Evolutionary conservation across 805 yeast species (phyloP), one percentile per base, ranked within the genome.

Genomic region (Jamesozyma jinghongensis): DNA sequence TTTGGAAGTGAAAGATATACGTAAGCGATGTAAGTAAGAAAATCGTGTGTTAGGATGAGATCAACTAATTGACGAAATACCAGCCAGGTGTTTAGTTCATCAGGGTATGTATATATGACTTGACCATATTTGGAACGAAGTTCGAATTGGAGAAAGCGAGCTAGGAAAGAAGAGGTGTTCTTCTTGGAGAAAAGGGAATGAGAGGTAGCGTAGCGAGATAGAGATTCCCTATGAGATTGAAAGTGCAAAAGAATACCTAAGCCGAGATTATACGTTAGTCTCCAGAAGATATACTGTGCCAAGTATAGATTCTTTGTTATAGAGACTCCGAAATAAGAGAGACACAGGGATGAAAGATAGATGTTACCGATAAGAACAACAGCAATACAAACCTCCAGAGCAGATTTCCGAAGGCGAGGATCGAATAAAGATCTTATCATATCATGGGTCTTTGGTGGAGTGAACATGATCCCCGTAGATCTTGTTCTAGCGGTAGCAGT

Each of bases 11-110:
- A 73, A 41, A 63, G 69, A 54, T 34, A 49, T 14, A 84, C 85
- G 41, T 81, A 67, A 44, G 84, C 71, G 55, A 81, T 70, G 58
- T 85, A 85, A 17, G 85, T 74, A 20, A 80, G 73, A 57, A 85
- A 85, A 62, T 85, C 95, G 59, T 79, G 83, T 94, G 85, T 84
- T 53, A 85, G 69, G 40, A 85, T 77, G 59, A 85, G 70, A 59
- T 85, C 94, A 13, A 85, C 94, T 40, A 80, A 69, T 55, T 80
- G 83, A 40, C 95, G 69, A 62, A 81, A 85, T 12, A 85, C 55
- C 29, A 85, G 67, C 95, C 95, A 85, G 25, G 88, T 77, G 59
- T 83, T 85, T 65, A 80, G 80, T 57, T 84, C 94, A 38, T 74
- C 66, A 1, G 95, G 95, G 45, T 68, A 66, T 22, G 26, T 7